Evolutionary conservation across 768 basidiomycete genomes (phyloP), one percentile per base, ranked within the genome.

Genomic region (Dictyophora rubrovolvata): DNA sequence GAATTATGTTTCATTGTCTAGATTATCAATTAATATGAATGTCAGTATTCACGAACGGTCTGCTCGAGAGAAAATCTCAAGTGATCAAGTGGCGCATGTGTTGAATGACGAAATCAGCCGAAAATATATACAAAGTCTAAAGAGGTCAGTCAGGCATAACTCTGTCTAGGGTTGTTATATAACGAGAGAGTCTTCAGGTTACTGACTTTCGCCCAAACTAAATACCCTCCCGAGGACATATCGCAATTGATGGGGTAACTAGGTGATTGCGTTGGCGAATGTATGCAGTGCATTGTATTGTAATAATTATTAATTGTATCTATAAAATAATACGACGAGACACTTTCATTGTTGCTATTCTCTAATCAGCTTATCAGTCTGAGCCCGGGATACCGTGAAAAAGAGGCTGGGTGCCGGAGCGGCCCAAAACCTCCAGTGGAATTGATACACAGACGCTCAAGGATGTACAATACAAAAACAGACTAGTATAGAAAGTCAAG

Each of bases 31-130:
- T 61, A 17, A 59, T 9, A 47, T 11, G 55, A 49, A 28, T 28
- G 53, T 34, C 61, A 89, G 93, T 75, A 96, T 98, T 58, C 96
- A 99, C 74, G 96, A 96, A 71, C 89, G 96, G 68, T 93, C 91
- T 0, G 96, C 95, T 1, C 86, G 94, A 62, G 95, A 99, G 72
- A 97, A 97, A 74, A 99, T 99, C 61, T 93, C 91, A 14, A 85
- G 88, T 42, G 94, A 97, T 70, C 91, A 94, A 69, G 93, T 99
- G 8, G 96, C 95, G 0, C 96, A 99, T 70, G 96, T 98, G 2
- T 70, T 99, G 60, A 99, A 99, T 69, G 96, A 99, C 66, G 96
- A 99, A 82, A 92, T 97, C 67, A 93, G 91, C 66, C 81, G 96
- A 61, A 99, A 98, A 72, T 99, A 97, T 69, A 98, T 99, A 59